Evolutionary conservation across 768 basidiomycete genomes (phyloP).

Genomic region (Trametes villosa): DNA sequence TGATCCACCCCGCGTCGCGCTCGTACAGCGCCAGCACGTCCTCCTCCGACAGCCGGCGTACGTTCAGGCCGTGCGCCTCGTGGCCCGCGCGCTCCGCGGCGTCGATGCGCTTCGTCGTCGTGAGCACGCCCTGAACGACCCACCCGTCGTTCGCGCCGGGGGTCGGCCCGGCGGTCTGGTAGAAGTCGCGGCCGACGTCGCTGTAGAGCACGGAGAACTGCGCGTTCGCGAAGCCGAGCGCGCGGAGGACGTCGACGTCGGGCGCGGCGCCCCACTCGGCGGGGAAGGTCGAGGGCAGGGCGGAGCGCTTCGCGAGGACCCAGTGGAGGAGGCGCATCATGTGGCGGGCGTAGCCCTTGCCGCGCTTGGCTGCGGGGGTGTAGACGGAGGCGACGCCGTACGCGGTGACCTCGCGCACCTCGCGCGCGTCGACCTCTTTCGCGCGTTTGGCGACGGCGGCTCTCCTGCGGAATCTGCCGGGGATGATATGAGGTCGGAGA

Average conservation of each 20-base stretch:
- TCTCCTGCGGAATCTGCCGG: conserved; percentile 41
- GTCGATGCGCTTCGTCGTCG: conserved; percentile 46
- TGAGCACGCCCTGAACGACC: conserved; percentile 41
- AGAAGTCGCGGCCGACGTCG: conserved; percentile 54
- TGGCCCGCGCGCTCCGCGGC: conserved; percentile 1
- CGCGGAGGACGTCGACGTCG: conserved; percentile 28
- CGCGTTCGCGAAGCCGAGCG: conserved; percentile 41
- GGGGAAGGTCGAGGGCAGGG: conserved; percentile 43
- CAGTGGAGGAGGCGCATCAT: conserved; percentile 71
- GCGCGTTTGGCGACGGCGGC: conserved; percentile 33
- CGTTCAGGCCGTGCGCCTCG: background rate
- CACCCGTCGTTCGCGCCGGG: conserved; percentile 44
- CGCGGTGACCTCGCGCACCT: conserved; percentile 41
- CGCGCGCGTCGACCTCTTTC: conserved; percentile 5
- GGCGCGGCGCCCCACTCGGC: conserved; percentile 50
- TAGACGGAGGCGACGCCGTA: conserved; percentile 64
- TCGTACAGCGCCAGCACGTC: conserved; percentile 45
- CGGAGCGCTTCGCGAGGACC: conserved; percentile 45
- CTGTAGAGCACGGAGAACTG: conserved; percentile 56
- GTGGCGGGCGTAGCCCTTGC: conserved; percentile 60
- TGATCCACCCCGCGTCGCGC: conserved; percentile 44
- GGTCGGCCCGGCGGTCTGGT: conserved; percentile 45
- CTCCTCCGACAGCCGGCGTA: conserved; percentile 40
- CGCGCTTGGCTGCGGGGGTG: conserved; percentile 52
- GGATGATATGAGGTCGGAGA: background rate